Percentiles rank a stretch among this genome's conserved stretches.
These are phyloP conservation scores for Cucurbita maxima DNA, from an alignment of 306 rosid genomes.

Conservation along the genomic window DNA sequence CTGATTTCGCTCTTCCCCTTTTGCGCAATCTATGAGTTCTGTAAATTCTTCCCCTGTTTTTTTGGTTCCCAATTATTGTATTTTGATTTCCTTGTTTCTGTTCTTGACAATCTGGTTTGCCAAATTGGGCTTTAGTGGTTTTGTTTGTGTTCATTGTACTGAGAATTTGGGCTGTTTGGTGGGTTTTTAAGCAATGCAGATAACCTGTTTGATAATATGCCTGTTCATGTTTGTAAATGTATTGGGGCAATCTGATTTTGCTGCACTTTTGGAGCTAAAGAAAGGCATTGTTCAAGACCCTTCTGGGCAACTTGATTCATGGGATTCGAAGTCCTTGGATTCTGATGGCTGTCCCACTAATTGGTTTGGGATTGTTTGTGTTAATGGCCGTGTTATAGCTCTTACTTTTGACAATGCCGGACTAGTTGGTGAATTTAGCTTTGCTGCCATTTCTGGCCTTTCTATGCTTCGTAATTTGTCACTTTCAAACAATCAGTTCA, in stretches of 20 bases:
- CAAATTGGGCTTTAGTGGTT: neutral
- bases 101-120: neutral
- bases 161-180: conserved; percentile 18
- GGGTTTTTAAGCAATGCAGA: conserved; percentile 51
- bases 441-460: conserved; percentile 41
- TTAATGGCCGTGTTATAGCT: conserved; percentile 38
- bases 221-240: conserved; percentile 25
- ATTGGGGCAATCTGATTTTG: conserved; percentile 47
- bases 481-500: conserved; percentile 43
- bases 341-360: conserved; percentile 61
- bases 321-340: conserved; percentile 50
- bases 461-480: conserved; percentile 48
- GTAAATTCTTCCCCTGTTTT: neutral
- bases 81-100: neutral
- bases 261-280: conserved; percentile 49
- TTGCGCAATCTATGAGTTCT: neutral
- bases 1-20: neutral
- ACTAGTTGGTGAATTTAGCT: conserved; percentile 47
- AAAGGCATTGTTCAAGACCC: conserved; percentile 47
- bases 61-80: neutral
- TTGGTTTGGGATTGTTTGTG: conserved; percentile 54
- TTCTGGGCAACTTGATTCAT: conserved; percentile 41
- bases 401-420: conserved; percentile 42
- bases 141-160: neutral
- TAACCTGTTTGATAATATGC: conserved; percentile 28